phyloP scores from a whole-genome alignment of 345 rosid species.

The Eucalyptus erythrocorys region DNA sequence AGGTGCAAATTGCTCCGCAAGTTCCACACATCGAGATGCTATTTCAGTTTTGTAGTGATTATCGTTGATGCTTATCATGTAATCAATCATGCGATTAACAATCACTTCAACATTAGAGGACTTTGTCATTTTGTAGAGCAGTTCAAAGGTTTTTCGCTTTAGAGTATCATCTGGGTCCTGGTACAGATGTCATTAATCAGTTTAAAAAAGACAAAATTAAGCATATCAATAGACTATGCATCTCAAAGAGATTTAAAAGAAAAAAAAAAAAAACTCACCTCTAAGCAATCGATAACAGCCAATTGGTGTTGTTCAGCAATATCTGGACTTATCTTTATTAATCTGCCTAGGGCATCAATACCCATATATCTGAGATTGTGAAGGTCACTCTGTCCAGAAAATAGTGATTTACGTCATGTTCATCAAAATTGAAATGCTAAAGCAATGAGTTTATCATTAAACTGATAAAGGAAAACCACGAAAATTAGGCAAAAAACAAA shows the following conservation, averaged over 20 bases:
- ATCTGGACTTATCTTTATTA: slow-evolving; percentile 86
- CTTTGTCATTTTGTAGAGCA: slow-evolving; percentile 95
- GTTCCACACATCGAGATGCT: slow-evolving; percentile 92
- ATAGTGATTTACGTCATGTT: background rate
- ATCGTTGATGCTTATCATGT: slow-evolving; percentile 90
- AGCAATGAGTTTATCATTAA: background rate
- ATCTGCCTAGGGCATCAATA: slow-evolving; percentile 86
- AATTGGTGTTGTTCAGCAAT: slow-evolving; percentile 97
- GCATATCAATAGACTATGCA: background rate
- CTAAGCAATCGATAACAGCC: slow-evolving; percentile 98
- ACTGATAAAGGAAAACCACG: background rate
- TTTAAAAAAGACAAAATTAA: background rate
- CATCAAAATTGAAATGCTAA: background rate
- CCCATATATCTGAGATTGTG: slow-evolving; percentile 97
- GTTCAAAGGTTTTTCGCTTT: slow-evolving; percentile 91
- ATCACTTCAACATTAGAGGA: slow-evolving; percentile 95
- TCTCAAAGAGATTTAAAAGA: background rate
- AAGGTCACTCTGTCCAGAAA: slow-evolving; percentile 74
- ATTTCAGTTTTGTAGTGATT: slow-evolving; percentile 96
- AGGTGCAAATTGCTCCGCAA: slow-evolving; percentile 98
- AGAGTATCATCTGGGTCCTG: slow-evolving; percentile 99
- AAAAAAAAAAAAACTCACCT: slow-evolving; percentile 37
- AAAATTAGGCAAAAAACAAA: slow-evolving; percentile 2
- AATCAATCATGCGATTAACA: slow-evolving; percentile 96
- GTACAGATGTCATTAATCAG: background rate